A percentile compares a stretch with the other conserved stretches of the same genome.
These are phyloP conservation scores for Osmanthus fragrans DNA, from an alignment of 257 asterid species.

Conservation along the genomic window DNA sequence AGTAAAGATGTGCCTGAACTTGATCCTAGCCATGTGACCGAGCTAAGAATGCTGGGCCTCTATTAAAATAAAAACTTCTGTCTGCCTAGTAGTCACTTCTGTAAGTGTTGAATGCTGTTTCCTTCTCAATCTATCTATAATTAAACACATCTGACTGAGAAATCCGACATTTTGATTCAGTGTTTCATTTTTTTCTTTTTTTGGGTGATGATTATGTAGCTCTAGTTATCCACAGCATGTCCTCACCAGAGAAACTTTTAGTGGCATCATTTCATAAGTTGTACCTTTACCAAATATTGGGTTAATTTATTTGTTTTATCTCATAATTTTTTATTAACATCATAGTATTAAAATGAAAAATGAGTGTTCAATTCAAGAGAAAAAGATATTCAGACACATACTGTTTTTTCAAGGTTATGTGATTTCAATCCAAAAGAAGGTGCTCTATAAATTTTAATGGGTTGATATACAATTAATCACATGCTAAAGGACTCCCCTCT, in stretches of 20 bases:
- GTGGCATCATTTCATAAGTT: not conserved
- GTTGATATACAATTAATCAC: no score
- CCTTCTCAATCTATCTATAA: not conserved
- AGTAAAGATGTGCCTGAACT: slow-evolving; percentile 65
- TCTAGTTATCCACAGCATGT: not conserved
- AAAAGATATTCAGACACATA: not conserved
- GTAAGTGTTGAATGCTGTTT: not conserved
- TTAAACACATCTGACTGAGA: not conserved
- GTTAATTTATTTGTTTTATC: not conserved
- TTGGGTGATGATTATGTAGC: not conserved
- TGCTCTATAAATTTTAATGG: no score
- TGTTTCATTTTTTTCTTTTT: not conserved
- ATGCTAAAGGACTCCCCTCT: no score
- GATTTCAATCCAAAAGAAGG: no score
- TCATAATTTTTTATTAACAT: not conserved
- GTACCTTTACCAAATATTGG: not conserved
- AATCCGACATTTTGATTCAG: not conserved
- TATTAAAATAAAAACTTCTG: slow-evolving; percentile 40
- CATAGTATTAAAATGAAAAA: no score
- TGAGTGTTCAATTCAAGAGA: not conserved
- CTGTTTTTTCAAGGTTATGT: no score
- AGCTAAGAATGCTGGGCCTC: slow-evolving; percentile 88
- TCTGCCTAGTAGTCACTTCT: not conserved
- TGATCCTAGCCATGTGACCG: slow-evolving; percentile 78
- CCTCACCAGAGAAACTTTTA: not conserved